These are phyloP conservation scores for Alternaria sp. DNA, from an alignment of 2,329 filamentous ascomycete species.

Conservation along the genomic window DNA sequence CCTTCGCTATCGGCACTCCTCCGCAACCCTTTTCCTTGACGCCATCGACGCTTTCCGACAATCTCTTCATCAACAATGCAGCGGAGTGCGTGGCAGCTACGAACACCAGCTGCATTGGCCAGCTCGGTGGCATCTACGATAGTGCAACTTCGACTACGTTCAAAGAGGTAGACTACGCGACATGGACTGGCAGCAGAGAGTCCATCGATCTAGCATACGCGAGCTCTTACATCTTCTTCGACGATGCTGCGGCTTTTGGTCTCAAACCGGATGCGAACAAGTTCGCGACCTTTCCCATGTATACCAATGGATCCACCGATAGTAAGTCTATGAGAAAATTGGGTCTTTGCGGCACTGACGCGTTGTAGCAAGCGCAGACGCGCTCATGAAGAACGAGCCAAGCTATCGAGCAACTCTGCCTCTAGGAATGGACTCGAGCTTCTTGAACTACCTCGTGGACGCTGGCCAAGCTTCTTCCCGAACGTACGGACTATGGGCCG, in stretches of 20 bases:
- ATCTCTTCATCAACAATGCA: conserved; percentile 22
- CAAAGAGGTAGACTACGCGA: conserved; percentile 14
- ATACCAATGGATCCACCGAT: conserved; percentile 19
- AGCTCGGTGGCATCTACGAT: conserved; percentile 21
- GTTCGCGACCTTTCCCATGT: conserved; percentile 17
- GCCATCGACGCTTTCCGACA: conserved; percentile 21
- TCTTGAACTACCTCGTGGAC: conserved; percentile 22
- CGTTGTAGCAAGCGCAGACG: conserved; percentile 6
- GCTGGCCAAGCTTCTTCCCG: conserved; percentile 25
- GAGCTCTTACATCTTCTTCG: conserved; percentile 22
- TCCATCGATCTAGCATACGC: conserved; percentile 13
- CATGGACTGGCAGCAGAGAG: conserved; percentile 24
- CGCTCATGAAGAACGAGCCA: conserved; percentile 13
- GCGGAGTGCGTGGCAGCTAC: conserved; percentile 19
- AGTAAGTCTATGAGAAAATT: conserved; percentile 9
- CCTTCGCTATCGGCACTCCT: conserved; percentile 22
- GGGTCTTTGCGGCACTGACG: not conserved
- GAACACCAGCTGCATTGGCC: conserved; percentile 24
- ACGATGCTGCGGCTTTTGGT: conserved; percentile 21
- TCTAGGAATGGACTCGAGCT: conserved; percentile 20
- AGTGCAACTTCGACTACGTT: conserved; percentile 23
- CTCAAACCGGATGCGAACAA: conserved; percentile 20
- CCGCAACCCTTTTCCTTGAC: conserved; percentile 23
- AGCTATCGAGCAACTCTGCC: conserved; percentile 18
- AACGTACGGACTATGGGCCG: conserved; percentile 24